Percentiles rank a stretch among this genome's conserved stretches.
These are phyloP conservation scores for Obba rivulosa DNA, from an alignment of 768 basidiomycete species.

Conservation along the genomic window DNA sequence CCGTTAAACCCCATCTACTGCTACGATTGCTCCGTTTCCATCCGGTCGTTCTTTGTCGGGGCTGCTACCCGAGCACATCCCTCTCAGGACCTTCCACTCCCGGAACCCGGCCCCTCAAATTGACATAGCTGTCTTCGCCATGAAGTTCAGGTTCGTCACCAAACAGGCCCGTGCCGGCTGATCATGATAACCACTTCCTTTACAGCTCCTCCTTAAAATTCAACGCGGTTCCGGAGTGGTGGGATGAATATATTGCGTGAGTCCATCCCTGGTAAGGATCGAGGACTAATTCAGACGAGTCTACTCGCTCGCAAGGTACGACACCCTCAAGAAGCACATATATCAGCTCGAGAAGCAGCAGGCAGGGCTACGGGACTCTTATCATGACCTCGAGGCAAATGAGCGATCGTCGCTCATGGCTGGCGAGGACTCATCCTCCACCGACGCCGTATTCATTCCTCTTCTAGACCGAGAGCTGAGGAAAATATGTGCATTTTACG, in stretches of 20 bases:
- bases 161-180: neutral
- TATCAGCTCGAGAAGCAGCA: conserved; percentile 84
- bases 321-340: conserved; percentile 75
- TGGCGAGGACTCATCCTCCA: conserved; percentile 28
- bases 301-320: conserved; percentile 52
- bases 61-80: conserved; percentile 18
- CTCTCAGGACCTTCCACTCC: conserved; percentile 18
- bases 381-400: conserved; percentile 58
- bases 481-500: conserved; percentile 81
- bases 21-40: no score
- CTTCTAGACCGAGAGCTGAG: conserved; percentile 77
- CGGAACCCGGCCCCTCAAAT: conserved; percentile 6
- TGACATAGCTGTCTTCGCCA: conserved; percentile 25
- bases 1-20: no score
- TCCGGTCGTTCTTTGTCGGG: conserved; percentile 1
- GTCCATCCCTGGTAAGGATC: conserved; percentile 25
- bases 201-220: conserved; percentile 79
- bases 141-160: conserved; percentile 56
- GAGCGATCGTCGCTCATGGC: conserved; percentile 55
- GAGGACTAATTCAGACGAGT: neutral
- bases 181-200: neutral
- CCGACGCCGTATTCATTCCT: conserved; percentile 61
- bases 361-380: conserved; percentile 34
- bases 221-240: conserved; percentile 89
- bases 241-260: conserved; percentile 86